These are phyloP conservation scores for Eucalyptus lansdowneana DNA, from an alignment of 345 rosid genomes.

Conservation along the genomic window DNA sequence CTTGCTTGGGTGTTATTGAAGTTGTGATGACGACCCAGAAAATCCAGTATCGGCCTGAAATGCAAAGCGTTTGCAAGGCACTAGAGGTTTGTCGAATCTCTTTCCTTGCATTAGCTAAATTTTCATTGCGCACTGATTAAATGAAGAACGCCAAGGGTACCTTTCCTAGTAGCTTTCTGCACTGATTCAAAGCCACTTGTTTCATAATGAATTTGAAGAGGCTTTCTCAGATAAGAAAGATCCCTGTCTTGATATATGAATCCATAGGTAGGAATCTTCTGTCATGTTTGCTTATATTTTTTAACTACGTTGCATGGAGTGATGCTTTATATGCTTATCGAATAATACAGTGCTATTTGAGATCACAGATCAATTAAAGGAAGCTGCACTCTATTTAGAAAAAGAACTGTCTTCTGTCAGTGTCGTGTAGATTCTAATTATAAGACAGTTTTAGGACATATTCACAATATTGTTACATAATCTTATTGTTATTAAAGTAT, in stretches of 20 bases:
- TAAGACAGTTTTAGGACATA: background rate
- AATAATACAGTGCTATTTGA: background rate
- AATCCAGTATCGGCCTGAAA: slow-evolving; percentile 56
- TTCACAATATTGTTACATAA: background rate
- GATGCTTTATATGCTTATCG: background rate
- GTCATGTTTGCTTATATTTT: background rate
- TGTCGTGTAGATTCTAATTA: background rate
- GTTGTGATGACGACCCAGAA: slow-evolving; percentile 70
- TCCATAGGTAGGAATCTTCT: background rate
- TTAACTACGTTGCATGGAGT: background rate
- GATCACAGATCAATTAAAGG: background rate
- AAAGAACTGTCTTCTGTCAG: background rate
- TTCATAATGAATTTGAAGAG: background rate
- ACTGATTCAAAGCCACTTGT: background rate
- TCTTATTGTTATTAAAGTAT: background rate
- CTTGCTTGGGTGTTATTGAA: slow-evolving; percentile 88
- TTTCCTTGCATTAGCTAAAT: background rate
- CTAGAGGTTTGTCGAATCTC: slow-evolving; percentile 49
- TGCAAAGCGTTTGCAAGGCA: slow-evolving; percentile 76
- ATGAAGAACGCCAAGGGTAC: background rate
- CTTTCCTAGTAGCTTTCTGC: background rate
- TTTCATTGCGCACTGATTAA: background rate
- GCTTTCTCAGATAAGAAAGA: background rate
- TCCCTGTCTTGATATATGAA: background rate
- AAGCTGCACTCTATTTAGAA: background rate